These are phyloP conservation scores for Lipomyces anomalus DNA, from an alignment of 805 yeast species.

Conservation along the genomic window DNA sequence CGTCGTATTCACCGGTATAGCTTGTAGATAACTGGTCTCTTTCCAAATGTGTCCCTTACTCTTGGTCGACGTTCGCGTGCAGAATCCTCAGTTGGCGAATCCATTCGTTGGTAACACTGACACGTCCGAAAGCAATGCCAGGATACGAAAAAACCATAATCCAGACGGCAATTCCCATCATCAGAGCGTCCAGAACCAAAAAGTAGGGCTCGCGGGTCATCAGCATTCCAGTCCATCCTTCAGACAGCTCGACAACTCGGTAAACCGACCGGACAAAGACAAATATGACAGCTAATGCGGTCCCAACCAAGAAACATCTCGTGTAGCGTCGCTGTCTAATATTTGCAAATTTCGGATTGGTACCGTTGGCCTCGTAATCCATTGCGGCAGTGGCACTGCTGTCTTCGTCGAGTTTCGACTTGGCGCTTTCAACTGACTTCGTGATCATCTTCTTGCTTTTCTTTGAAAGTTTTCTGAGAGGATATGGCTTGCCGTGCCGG, in stretches of 20 bases:
- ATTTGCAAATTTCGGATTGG: not conserved
- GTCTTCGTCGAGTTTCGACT: not conserved
- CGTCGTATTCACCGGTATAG: no score
- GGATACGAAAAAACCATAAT: constrained; percentile 11
- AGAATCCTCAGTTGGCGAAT: no score
- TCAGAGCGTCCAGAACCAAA: constrained; percentile 49
- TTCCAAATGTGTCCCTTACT: no score
- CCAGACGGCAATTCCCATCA: constrained; percentile 42
- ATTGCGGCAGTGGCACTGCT: not conserved
- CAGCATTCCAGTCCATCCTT: constrained; percentile 59
- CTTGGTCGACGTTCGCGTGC: no score
- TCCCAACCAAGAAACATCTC: not conserved
- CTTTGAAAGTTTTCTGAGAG: not conserved
- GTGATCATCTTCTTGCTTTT: not conserved
- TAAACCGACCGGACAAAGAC: constrained; percentile 63
- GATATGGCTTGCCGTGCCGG: constrained; percentile 22
- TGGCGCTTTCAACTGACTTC: not conserved
- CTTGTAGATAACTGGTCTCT: no score
- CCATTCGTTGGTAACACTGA: constrained; percentile 7
- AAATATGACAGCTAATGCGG: constrained; percentile 30
- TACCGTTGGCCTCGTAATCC: not conserved
- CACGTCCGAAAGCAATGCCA: constrained; percentile 7
- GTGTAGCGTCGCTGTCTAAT: not conserved
- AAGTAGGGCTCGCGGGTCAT: constrained; percentile 52
- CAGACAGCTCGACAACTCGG: constrained; percentile 58